Conservation (phyloP, 805 yeast genomes). For the Candida odintsovae region DNA sequence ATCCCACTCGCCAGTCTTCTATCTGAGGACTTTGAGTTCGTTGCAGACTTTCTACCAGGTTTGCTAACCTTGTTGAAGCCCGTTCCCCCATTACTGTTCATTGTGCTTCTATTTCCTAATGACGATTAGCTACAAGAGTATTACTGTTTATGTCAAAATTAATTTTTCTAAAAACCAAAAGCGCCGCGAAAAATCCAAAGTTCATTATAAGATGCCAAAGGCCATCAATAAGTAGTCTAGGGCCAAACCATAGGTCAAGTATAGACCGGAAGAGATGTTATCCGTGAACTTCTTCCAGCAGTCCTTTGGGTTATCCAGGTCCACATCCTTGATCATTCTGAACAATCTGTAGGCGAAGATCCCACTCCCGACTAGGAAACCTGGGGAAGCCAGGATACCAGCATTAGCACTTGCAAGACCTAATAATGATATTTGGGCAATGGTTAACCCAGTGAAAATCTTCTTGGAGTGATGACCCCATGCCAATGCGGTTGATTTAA, state of each 20-base stretch:
- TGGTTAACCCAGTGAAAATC: slow-evolving; percentile 57
- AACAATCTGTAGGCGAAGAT: slow-evolving; percentile 66
- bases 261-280: slow-evolving; percentile 73
- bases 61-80: slow-evolving; percentile 8
- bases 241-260: slow-evolving; percentile 59
- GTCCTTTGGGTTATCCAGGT: slow-evolving; percentile 69
- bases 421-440: slow-evolving; percentile 60
- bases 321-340: slow-evolving; percentile 64
- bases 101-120: neutral
- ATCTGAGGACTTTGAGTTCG: slow-evolving; percentile 39
- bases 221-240: slow-evolving; percentile 55
- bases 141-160: too few species aligned
- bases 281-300: slow-evolving; percentile 80
- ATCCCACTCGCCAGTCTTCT: slow-evolving; percentile 47
- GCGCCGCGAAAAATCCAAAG: neutral
- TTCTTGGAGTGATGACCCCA: slow-evolving; percentile 84
- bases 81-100: neutral
- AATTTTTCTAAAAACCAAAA: too few species aligned
- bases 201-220: slow-evolving; percentile 36
- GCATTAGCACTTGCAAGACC: slow-evolving; percentile 66
- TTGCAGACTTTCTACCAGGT: slow-evolving; percentile 7
- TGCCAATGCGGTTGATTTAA: slow-evolving; percentile 90
- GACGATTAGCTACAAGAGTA: neutral
- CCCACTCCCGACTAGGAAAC: slow-evolving; percentile 62
- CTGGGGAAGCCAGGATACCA: slow-evolving; percentile 72